Percentiles rank a stretch among this genome's conserved stretches.
Conservation (phyloP, 2,329 filamentous ascomycete genomes). For the Arthrobotrys musiformis region DNA sequence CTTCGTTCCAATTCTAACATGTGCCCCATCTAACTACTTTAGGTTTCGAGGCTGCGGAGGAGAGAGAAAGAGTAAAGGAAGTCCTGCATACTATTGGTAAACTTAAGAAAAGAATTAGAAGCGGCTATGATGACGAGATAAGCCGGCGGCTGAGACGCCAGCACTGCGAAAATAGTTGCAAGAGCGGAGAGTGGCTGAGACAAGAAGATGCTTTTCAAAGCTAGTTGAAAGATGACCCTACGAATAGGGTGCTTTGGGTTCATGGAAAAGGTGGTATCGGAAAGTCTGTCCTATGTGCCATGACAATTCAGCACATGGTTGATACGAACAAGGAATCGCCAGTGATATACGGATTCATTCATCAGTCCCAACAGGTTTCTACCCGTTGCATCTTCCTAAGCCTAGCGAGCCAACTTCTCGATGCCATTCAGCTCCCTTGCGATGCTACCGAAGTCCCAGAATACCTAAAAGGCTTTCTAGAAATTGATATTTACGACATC, state of each 20-base stretch:
- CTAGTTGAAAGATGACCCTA: background rate
- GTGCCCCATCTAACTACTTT: no score
- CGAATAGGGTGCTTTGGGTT: constrained; percentile 2
- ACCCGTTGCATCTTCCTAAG: background rate
- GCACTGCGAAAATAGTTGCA: background rate
- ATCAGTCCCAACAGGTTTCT: background rate
- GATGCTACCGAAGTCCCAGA: background rate
- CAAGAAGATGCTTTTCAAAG: no score
- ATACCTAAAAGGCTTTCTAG: background rate
- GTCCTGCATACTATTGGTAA: no score
- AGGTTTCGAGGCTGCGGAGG: no score
- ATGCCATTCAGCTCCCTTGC: background rate
- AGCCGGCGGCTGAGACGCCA: background rate
- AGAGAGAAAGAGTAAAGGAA: no score
- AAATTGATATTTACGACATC: background rate
- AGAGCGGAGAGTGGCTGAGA: no score
- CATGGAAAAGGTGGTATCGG: background rate
- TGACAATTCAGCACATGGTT: background rate
- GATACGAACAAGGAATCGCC: background rate
- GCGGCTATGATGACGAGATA: no score
- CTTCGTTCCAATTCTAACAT: no score
- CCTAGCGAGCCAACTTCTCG: background rate
- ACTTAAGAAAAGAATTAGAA: no score
- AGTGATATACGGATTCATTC: background rate
- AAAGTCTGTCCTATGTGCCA: constrained; percentile 19